Base-by-base conservation (phyloP, 768 basidiomycete genomes). In the Russula brevipes region DNA sequence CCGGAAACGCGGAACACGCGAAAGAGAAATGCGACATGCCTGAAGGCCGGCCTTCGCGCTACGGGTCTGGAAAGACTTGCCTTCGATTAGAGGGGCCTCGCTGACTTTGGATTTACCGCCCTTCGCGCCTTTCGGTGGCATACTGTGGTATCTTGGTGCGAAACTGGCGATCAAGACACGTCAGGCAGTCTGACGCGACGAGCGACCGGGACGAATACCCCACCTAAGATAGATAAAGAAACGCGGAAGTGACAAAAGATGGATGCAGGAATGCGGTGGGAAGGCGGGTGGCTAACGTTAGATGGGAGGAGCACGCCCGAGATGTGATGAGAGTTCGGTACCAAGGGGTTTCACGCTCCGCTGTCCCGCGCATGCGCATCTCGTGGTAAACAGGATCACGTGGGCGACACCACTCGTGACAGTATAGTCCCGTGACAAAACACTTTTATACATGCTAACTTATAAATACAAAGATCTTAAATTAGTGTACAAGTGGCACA, bases 401-500 rank as follows among this genome's bases (percentile, higher is more conserved):
- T 66, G 67, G 10, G 1, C 8, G 1, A 12, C 44, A 24, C 7
- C 31, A 10, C 42, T 36, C 51, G n/a, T 51, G 31, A 38, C 12
- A 31, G 49, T 50, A 7, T 17, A 4, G 49, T 31, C 24, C 5
- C 24, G 24, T 24, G 24, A 24, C 24, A 24, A 24, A 24, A 24
- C 24, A 24, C 24, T 24, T 24, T 24, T 24, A 24, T 24, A 24
- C 24, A 24, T 1, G 24, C 24, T 24, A 24, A 24, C 24, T 24
- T 24, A 24, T 24, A 24, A 24, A 24, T 24, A 24, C 24, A 24
- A 1, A 24, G 24, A 14, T 35, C 30, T 46, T 14, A 17, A 16
- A 36, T 59, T 7, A 63, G 50, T 77, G 80, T 53, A 94, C 81
- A 62, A 97, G 84, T 5, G 94, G 94, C 24, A 24, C 24, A 24